A percentile compares a stretch with the other conserved stretches of the same genome.
Conservation (phyloP, 2,329 filamentous ascomycete species). For the Penicillium sp. region DNA sequence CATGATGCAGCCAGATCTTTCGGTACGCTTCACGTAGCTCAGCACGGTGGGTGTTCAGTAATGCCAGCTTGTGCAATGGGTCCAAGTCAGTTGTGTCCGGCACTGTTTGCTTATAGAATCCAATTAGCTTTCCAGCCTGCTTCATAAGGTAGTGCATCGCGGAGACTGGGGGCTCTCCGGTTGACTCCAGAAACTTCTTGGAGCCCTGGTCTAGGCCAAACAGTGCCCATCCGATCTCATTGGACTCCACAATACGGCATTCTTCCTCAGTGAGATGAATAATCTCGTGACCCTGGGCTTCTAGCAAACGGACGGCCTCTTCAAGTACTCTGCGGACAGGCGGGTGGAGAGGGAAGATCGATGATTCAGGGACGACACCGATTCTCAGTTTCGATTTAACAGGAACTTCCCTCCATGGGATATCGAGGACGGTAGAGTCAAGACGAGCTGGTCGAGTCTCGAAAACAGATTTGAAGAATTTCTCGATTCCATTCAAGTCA, state of each 20-base stretch:
- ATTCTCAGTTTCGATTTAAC: slow-evolving; percentile 40
- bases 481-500: slow-evolving; percentile 20
- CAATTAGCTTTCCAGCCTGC: slow-evolving; percentile 8
- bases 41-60: slow-evolving; percentile 29
- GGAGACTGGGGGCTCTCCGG: slow-evolving; percentile 29
- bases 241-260: slow-evolving; percentile 14
- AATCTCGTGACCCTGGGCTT: slow-evolving; percentile 48
- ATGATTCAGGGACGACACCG: slow-evolving; percentile 51
- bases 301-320: slow-evolving; percentile 39
- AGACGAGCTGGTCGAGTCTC: slow-evolving; percentile 14
- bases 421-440: slow-evolving; percentile 22
- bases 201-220: slow-evolving; percentile 25
- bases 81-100: slow-evolving; percentile 16
- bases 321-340: slow-evolving; percentile 49
- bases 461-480: slow-evolving; percentile 16
- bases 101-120: neutral
- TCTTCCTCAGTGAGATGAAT: slow-evolving; percentile 30
- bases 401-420: slow-evolving; percentile 21
- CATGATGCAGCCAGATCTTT: slow-evolving; percentile 42
- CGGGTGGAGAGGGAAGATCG: slow-evolving; percentile 51
- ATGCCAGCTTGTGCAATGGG: slow-evolving; percentile 16
- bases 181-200: slow-evolving; percentile 17
- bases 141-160: slow-evolving; percentile 11
- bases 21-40: slow-evolving; percentile 43
- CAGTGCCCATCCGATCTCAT: slow-evolving; percentile 23